A percentile compares a stretch with the other conserved stretches of the same genome.
Conservation (phyloP, 148 eudicot species). For the Dysphania ambrosioides region DNA sequence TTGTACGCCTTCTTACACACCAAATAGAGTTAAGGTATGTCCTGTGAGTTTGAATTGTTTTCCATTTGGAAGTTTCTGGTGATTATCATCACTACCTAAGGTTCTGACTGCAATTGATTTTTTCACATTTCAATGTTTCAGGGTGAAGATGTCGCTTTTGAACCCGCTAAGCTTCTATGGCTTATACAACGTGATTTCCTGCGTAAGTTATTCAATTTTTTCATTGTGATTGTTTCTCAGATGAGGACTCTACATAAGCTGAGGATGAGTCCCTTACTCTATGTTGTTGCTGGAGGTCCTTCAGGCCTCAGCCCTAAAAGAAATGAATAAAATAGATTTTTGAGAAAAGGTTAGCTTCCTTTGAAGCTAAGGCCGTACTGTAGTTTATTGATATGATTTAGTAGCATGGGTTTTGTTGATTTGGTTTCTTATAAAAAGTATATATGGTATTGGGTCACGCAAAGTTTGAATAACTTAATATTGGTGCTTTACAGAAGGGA, state of each 20-base stretch:
- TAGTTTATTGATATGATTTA: not conserved
- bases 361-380: not conserved
- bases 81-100: not conserved
- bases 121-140: constrained; percentile 37
- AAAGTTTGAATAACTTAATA: constrained; percentile 11
- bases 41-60: not conserved
- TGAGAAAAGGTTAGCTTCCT: not conserved
- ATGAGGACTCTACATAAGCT: not conserved
- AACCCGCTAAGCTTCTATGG: constrained; percentile 95
- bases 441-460: not conserved
- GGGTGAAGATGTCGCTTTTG: constrained; percentile 98
- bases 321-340: not conserved
- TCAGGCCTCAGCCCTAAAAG: not conserved
- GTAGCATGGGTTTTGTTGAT: not conserved
- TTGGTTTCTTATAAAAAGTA: not conserved
- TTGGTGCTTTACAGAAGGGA: constrained; percentile 63
- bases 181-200: constrained; percentile 97
- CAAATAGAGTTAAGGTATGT: constrained; percentile 78
- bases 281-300: not conserved
- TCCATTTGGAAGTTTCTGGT: not conserved
- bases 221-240: not conserved
- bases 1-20: constrained; percentile 5
- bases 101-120: too few species aligned
- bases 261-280: not conserved
- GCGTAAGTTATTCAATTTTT: constrained; percentile 58